Evolutionary conservation across 148 eudicot genomes (phyloP).

Genomic region (Euryodendron excelsum): DNA sequence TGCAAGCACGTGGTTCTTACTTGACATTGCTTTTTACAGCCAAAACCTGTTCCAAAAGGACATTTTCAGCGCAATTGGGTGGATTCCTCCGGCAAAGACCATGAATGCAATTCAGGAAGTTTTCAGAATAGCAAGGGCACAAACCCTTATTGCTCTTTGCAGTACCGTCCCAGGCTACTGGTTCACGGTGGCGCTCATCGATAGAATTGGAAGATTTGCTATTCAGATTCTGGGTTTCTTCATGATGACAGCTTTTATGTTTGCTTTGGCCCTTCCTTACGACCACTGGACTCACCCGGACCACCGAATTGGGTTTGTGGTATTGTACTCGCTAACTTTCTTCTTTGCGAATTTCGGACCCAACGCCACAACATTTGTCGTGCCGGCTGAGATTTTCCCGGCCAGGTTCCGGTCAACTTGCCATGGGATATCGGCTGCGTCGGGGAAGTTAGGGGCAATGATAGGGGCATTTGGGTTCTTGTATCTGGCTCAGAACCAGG

Average conservation of each 20-base stretch:
- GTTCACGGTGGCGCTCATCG: slow-evolving; percentile 36
- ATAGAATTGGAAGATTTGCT: slow-evolving; percentile 30
- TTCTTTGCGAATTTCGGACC: slow-evolving; percentile 40
- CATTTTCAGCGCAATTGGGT: slow-evolving; percentile 34
- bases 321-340: slow-evolving; percentile 34
- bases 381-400: slow-evolving; percentile 40
- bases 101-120: slow-evolving; percentile 36
- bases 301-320: slow-evolving; percentile 27
- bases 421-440: slow-evolving; percentile 38
- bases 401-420: slow-evolving; percentile 39
- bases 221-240: slow-evolving; percentile 32
- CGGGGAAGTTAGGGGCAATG: slow-evolving; percentile 35
- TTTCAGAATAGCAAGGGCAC: slow-evolving; percentile 34
- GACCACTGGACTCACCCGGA: slow-evolving; percentile 36
- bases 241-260: slow-evolving; percentile 38
- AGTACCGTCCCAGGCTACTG: slow-evolving; percentile 39
- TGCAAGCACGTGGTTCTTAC: slow-evolving; percentile 31
- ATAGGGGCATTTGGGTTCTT: slow-evolving; percentile 41
- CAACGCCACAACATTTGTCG: slow-evolving; percentile 35
- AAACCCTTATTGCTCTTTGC: slow-evolving; percentile 39
- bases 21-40: no score
- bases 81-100: slow-evolving; percentile 36
- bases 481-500: slow-evolving; percentile 34
- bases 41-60: slow-evolving; percentile 39
- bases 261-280: slow-evolving; percentile 34